Base-by-base conservation (phyloP, 2,329 filamentous ascomycete species). In the Pseudogymnoascus sp. region DNA sequence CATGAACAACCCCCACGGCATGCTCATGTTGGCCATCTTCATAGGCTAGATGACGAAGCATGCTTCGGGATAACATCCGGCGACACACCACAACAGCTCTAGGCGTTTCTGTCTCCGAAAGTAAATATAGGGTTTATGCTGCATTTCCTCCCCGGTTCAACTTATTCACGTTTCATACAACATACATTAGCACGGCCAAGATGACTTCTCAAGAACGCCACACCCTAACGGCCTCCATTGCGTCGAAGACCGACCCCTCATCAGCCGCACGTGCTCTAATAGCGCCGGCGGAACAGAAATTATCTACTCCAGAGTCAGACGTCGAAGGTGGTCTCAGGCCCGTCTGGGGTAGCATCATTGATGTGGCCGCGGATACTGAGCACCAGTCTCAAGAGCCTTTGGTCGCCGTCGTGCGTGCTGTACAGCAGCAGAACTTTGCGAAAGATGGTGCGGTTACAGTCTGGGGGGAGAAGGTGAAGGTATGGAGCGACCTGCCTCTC, bases 271-370 rank as follows among this genome's bases (percentile, higher is more conserved):
- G 45, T 55, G 45, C 45, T 33, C 25, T 55, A n/a, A 55, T 33
- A 55, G 45, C 45, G n/a, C 45, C 45, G 25, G 45, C 45, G 45
- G 45, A 55, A 11, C 8, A 55, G 25, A 55, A 55, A 19, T 33
- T 55, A 25, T 55, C 45, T 58, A 62, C 45, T 67, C 89, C 89
- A 0, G 89, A 92, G 68, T 87, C 83, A 69, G 81, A 87, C 65
- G 75, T 79, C 1, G 76, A 83, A 28, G 88, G 87, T 2, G 76
- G 78, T 30, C 79, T 92, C 60, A 90, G 90, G 75, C 85, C 86
- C 64, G 87, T 92, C 2, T 72, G 66, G 63, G 62, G 65, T 5
- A 60, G 58, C 23, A 16, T 73, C 23, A 67, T 73, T 14, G 62
- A 68, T 5, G 55, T 68, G 2, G 70, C 65, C n/a, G 67, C 60